A percentile compares a stretch with the other conserved stretches of the same genome.
These are phyloP conservation scores for Fusarium redolens DNA, from an alignment of 2,329 filamentous ascomycete species.

Conservation along the genomic window DNA sequence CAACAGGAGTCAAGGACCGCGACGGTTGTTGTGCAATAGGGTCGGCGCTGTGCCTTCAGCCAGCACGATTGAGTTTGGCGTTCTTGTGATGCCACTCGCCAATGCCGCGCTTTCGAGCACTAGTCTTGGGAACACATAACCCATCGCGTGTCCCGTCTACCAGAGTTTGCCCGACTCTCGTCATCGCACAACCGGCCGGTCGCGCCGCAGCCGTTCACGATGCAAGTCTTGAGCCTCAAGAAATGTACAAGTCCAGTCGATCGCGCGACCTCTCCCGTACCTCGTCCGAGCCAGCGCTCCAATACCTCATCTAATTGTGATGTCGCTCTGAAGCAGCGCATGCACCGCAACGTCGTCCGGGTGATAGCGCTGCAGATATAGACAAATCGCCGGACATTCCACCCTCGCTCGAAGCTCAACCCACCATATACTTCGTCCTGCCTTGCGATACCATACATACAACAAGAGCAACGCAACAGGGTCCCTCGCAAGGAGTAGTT, in stretches of 20 bases:
- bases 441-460: slow-evolving; percentile 57
- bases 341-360: slow-evolving; percentile 41
- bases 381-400: slow-evolving; percentile 56
- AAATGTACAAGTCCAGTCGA: no score
- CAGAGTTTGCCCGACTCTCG: accelerated
- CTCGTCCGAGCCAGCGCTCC: accelerated
- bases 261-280: accelerated
- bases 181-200: accelerated
- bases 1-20: accelerated
- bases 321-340: slow-evolving; percentile 51
- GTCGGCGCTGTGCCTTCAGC: no score
- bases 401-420: slow-evolving; percentile 55
- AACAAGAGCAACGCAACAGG: no score
- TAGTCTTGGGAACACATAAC: accelerated
- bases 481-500: no score
- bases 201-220: background rate
- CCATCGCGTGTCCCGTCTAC: accelerated
- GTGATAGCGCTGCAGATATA: slow-evolving; percentile 51
- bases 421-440: slow-evolving; percentile 56
- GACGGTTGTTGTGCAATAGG: accelerated
- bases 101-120: background rate
- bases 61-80: accelerated
- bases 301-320: background rate
- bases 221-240: no score
- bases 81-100: background rate